Conservation (phyloP, 106 monocot genomes). For the Phalaenopsis aphrodite region DNA sequence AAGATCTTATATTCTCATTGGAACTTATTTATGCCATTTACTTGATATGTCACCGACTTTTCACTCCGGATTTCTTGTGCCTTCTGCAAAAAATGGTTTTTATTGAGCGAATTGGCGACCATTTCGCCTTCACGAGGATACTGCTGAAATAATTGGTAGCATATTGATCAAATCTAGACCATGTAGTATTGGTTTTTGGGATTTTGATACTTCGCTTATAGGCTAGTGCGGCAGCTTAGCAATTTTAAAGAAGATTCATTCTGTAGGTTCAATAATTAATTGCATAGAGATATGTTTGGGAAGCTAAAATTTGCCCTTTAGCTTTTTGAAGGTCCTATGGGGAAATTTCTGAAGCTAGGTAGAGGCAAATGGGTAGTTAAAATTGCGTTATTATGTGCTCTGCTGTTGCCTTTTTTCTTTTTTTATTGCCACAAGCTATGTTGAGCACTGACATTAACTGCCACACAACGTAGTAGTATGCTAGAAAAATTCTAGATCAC, state of each 20-base stretch:
- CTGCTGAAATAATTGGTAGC: not conserved
- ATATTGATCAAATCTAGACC: not conserved
- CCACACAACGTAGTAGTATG: too few relatives aligned
- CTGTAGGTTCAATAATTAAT: not conserved
- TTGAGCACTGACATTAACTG: not conserved
- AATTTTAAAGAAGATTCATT: not conserved
- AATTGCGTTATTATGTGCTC: not conserved
- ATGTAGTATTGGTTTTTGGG: not conserved
- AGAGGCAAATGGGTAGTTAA: not conserved
- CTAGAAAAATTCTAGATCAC: too few relatives aligned
- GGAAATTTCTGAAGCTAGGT: not conserved
- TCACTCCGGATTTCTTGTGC: not conserved
- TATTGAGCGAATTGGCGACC: not conserved
- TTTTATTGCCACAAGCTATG: not conserved
- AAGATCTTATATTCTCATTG: not conserved
- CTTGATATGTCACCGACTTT: not conserved
- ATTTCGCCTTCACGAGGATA: not conserved
- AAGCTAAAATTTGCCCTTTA: not conserved
- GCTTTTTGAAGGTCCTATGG: not conserved
- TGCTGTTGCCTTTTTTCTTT: not conserved
- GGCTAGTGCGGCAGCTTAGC: not conserved
- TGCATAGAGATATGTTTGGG: too few relatives aligned
- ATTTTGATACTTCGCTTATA: not conserved
- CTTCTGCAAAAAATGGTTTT: not conserved
- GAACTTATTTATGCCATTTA: not conserved